Conservation (phyloP, 1,284 basidiomycete genomes). For the Anthracocystis walkeri region DNA sequence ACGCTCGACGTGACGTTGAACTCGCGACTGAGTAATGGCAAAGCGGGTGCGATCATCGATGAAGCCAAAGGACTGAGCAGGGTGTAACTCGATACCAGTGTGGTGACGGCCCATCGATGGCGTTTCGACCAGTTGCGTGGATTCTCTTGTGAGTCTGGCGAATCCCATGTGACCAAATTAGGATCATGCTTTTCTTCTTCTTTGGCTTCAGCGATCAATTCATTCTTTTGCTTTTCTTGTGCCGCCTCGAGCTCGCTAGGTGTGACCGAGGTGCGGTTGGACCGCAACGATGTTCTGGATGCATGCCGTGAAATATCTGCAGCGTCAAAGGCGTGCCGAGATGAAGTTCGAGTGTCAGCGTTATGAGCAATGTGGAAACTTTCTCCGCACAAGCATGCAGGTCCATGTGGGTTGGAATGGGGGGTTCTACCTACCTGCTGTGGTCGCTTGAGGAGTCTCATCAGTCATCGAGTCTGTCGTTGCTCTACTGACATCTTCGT, state of each 20-base stretch:
- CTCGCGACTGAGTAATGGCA: slow-evolving; percentile 45
- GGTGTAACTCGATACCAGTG: slow-evolving; percentile 57
- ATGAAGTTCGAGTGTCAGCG: no score
- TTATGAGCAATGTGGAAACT: no score
- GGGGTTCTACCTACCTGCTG: not conserved
- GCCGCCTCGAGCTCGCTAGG: slow-evolving; percentile 23
- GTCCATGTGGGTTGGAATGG: not conserved
- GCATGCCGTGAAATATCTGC: slow-evolving; percentile 21
- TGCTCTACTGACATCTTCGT: slow-evolving; percentile 2
- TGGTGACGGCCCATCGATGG: slow-evolving; percentile 76
- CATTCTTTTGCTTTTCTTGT: slow-evolving; percentile 10
- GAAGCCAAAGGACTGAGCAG: slow-evolving; percentile 61
- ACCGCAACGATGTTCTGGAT: slow-evolving; percentile 5
- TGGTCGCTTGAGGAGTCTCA: slow-evolving; percentile 5
- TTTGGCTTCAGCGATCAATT: not conserved
- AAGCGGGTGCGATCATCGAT: slow-evolving; percentile 65
- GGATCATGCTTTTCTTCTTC: slow-evolving; percentile 41
- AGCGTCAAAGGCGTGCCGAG: no score
- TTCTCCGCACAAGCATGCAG: no score
- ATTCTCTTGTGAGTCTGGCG: slow-evolving; percentile 76
- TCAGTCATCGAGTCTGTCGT: not conserved
- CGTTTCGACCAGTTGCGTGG: slow-evolving; percentile 77
- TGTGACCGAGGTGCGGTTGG: not conserved
- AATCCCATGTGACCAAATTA: slow-evolving; percentile 75
- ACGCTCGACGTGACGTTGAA: slow-evolving; percentile 46